Evolutionary conservation across 306 rosid species (phyloP).

Genomic region (Hippophae tibetana): DNA sequence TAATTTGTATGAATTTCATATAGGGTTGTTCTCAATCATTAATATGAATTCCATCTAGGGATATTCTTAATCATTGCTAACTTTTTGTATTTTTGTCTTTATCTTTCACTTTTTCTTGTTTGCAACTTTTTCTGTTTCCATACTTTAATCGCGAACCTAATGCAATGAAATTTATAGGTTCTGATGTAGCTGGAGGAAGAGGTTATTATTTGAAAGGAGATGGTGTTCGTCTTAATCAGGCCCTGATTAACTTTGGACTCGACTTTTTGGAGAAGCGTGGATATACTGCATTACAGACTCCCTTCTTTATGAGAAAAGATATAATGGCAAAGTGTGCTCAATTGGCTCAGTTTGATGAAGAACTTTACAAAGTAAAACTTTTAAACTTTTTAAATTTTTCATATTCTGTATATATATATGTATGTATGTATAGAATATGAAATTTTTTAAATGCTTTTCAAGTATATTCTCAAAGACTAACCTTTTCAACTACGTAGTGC

Average conservation of each 20-base stretch:
- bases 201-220: slow-evolving; percentile 89
- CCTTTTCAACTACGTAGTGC: too few species aligned
- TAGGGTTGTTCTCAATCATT: too few species aligned
- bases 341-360: slow-evolving; percentile 92
- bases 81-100: not conserved
- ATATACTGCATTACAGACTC: slow-evolving; percentile 67
- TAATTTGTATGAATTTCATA: too few species aligned
- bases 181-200: slow-evolving; percentile 93
- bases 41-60: not conserved
- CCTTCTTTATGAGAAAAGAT: slow-evolving; percentile 93
- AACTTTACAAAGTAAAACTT: slow-evolving; percentile 70
- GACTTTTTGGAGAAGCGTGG: slow-evolving; percentile 74
- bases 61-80: not conserved
- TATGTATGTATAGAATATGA: too few species aligned
- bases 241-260: slow-evolving; percentile 80
- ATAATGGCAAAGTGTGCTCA: slow-evolving; percentile 95
- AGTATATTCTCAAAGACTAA: too few species aligned
- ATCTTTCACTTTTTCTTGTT: not conserved
- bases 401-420: not conserved
- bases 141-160: slow-evolving; percentile 10
- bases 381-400: too few species aligned
- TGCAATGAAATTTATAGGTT: slow-evolving; percentile 41
- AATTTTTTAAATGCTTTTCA: too few species aligned
- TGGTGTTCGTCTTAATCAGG: slow-evolving; percentile 92
- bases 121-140: not conserved